Conservation (phyloP, 129 eudicot genomes). For the Artemisia argyi region DNA sequence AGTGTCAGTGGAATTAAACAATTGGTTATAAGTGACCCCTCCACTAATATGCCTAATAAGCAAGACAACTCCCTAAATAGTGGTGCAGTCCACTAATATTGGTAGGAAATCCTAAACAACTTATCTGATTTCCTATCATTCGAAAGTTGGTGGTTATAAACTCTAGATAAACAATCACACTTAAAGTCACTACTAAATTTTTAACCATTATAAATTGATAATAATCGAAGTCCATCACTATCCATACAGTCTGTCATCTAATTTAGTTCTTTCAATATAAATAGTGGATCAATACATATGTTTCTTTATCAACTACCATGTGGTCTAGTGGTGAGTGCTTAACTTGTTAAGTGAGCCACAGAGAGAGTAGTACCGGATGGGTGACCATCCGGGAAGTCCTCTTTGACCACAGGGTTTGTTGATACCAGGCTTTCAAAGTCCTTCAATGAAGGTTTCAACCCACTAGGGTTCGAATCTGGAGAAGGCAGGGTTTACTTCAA, state of each 20-base stretch:
- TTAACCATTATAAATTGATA: not conserved
- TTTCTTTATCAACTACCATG: too few species aligned
- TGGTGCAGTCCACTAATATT: constrained; percentile 1
- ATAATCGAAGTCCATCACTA: constrained; percentile 9
- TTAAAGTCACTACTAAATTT: not conserved
- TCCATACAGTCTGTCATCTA: constrained; percentile 20
- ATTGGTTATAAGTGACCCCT: constrained; percentile 1
- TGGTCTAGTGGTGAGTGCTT: too few species aligned
- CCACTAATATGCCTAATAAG: constrained; percentile 10
- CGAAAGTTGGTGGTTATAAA: not conserved
- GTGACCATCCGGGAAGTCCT: too few species aligned
- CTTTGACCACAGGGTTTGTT: too few species aligned
- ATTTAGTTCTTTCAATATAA: constrained; percentile 1
- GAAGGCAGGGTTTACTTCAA: too few species aligned
- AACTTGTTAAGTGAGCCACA: too few species aligned
- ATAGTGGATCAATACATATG: constrained; percentile 19
- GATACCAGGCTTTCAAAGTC: too few species aligned
- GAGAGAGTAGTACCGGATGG: too few species aligned
- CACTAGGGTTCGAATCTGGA: too few species aligned
- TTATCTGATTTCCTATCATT: constrained; percentile 12
- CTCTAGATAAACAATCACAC: constrained; percentile 1
- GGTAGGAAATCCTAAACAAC: not conserved
- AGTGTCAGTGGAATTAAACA: not conserved
- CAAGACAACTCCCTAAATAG: not conserved
- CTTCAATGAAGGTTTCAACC: too few species aligned